Percentiles rank a stretch among this genome's conserved stretches.
Conservation (phyloP, 2,329 filamentous ascomycete species). For the Ophiosphaerella korrae region DNA sequence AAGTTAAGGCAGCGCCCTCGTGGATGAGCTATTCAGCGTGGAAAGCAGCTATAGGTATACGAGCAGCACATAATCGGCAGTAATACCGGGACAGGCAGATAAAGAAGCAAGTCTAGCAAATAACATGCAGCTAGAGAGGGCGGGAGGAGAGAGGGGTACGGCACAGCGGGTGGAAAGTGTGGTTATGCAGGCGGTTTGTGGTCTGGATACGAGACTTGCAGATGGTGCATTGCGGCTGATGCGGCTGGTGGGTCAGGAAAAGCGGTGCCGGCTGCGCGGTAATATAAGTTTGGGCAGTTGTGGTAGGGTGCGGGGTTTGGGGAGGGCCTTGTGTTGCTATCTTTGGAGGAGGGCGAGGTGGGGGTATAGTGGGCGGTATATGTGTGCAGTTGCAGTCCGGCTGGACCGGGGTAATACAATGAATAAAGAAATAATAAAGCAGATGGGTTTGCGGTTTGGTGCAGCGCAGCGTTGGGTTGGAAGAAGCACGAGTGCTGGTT, state of each 20-base stretch:
- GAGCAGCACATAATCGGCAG: constrained; percentile 19
- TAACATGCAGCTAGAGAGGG: neutral
- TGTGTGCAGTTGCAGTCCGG: neutral
- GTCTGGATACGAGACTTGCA: neutral
- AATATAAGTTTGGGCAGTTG: constrained; percentile 30
- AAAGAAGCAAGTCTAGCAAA: neutral
- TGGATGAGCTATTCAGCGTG: constrained; percentile 31
- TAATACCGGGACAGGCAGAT: neutral
- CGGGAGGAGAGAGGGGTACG: neutral
- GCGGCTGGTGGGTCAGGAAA: neutral
- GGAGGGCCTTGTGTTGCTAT: neutral
- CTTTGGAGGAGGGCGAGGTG: constrained; percentile 5
- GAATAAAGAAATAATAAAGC: neutral
- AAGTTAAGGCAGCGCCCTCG: constrained; percentile 14
- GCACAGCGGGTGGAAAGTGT: no score
- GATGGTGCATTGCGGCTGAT: constrained; percentile 4
- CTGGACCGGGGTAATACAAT: constrained; percentile 7
- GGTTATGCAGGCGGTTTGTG: neutral
- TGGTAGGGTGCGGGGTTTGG: neutral
- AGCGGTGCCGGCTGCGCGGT: constrained; percentile 1
- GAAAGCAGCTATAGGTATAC: constrained; percentile 44
- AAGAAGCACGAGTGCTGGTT: no score
- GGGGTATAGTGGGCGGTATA: neutral
- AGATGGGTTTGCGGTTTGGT: no score
- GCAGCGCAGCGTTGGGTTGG: no score